phyloP scores from a whole-genome alignment of 2,329 filamentous ascomycete genomes.

The Talaromyces verruculosus region DNA sequence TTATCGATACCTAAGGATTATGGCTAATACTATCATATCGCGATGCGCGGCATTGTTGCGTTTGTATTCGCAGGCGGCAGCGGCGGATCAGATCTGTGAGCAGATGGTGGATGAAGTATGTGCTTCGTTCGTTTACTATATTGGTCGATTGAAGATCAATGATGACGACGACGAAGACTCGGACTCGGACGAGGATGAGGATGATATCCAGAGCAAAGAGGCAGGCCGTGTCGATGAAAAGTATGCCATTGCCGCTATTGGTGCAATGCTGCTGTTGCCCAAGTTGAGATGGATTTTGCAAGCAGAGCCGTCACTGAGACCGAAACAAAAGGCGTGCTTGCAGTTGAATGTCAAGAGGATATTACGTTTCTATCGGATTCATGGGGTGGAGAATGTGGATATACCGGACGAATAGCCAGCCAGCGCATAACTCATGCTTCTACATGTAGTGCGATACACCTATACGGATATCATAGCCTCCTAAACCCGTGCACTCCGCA shows the following conservation, averaged over 20 bases:
- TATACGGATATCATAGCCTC: too few relatives aligned
- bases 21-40: constrained; percentile 12
- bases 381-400: not conserved
- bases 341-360: constrained; percentile 7
- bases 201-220: not conserved
- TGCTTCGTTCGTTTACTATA: constrained; percentile 12
- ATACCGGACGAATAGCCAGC: not conserved
- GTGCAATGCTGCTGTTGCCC: constrained; percentile 13
- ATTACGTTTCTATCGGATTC: not conserved
- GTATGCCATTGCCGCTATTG: not conserved
- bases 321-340: constrained; percentile 2
- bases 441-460: too few relatives aligned
- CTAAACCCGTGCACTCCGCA: too few relatives aligned
- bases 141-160: not conserved
- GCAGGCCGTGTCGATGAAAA: not conserved
- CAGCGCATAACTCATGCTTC: too few relatives aligned
- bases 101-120: constrained; percentile 13
- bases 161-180: not conserved
- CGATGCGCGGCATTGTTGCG: constrained; percentile 9
- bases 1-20: constrained; percentile 13
- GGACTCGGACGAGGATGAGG: not conserved
- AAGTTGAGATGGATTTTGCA: constrained; percentile 12
- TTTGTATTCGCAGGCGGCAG: not conserved
- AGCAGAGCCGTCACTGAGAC: not conserved
- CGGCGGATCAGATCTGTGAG: constrained; percentile 12